Evolutionary conservation across 2,329 filamentous ascomycete species (phyloP), one percentile per base, ranked within the genome.

Genomic region (Aspergillaceae sp.): DNA sequence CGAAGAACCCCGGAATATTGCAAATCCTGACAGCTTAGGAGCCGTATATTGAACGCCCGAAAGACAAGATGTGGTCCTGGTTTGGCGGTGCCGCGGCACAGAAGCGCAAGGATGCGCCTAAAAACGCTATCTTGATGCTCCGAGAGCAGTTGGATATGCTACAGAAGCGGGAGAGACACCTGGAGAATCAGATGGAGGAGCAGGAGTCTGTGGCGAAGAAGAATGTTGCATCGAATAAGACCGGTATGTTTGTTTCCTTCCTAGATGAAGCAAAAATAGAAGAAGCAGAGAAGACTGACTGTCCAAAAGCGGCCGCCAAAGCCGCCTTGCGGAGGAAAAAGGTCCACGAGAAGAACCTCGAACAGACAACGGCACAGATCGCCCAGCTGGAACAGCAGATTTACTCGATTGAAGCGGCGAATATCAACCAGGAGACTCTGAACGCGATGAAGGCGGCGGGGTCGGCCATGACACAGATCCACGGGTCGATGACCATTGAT

Each of bases 391-490:
- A 98, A 68, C 86, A 90, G 63, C 89, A 98, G 68, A 94, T 97
- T 63, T 92, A 92, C 68, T 84, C 87, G 49, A 97, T 98, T 74
- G 92, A 98, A 71, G 88, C 90, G 41, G 92, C 92, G 51, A 98
- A 97, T 67, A 96, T 98, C 75, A 98, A 98, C 76, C 84, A 91
- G 71, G 90, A 96, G 75, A 98, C 92, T 8, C 76, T 97, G 54
- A 80, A 84, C 56, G 91, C 90, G 5, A 96, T 98, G 89, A 84
- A 94, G 79, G 84, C 84, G 64, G 91, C 92, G 7, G 83, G 87
- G 54, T 74, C 82, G 50, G 92, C 91, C 33, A 97, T 98, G 90
- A 85, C 90, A 74, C 75, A 84, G 53, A 98, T 98, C 58, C 89
- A 97, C 66, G 84, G 83, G 58, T 86, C 86, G 53, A 80, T 97